Conservation (phyloP, 2,329 filamentous ascomycete genomes). For the Bipolaris sorokiniana region DNA sequence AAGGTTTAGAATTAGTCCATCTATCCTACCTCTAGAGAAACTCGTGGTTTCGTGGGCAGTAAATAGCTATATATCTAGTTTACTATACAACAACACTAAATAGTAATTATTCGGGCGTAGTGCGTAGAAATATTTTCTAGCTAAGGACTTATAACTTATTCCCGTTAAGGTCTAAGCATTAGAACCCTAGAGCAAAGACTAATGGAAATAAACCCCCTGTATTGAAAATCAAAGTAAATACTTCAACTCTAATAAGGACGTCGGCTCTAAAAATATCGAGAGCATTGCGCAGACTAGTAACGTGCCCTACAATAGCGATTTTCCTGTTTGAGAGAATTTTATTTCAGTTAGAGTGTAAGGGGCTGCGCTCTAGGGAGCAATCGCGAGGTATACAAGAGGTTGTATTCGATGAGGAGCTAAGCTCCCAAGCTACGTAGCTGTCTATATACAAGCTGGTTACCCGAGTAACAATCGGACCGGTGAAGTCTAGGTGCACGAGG, state of each 20-base stretch:
- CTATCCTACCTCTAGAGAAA: background rate
- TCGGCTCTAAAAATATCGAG: background rate
- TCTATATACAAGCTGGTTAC: too few species aligned
- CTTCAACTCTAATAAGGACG: background rate
- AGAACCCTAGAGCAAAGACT: background rate
- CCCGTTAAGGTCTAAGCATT: background rate
- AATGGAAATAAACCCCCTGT: background rate
- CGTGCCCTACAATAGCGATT: background rate
- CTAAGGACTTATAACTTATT: background rate
- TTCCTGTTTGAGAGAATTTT: background rate
- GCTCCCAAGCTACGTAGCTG: too few species aligned
- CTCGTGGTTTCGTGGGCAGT: background rate
- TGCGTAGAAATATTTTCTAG: background rate
- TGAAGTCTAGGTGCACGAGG: too few species aligned
- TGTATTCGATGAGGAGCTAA: too few species aligned
- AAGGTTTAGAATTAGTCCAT: background rate
- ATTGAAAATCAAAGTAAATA: background rate
- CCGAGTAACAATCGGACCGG: too few species aligned
- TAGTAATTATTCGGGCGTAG: background rate
- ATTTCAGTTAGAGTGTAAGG: background rate
- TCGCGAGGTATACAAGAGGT: too few species aligned
- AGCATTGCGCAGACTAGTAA: background rate
- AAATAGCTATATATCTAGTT: background rate
- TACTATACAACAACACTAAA: background rate
- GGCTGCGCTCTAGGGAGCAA: too few species aligned